A percentile compares a stretch with the other conserved stretches of the same genome.
Evolutionary conservation across 148 eudicot species (phyloP).

Genomic region (Heliamphora exappendiculata): DNA sequence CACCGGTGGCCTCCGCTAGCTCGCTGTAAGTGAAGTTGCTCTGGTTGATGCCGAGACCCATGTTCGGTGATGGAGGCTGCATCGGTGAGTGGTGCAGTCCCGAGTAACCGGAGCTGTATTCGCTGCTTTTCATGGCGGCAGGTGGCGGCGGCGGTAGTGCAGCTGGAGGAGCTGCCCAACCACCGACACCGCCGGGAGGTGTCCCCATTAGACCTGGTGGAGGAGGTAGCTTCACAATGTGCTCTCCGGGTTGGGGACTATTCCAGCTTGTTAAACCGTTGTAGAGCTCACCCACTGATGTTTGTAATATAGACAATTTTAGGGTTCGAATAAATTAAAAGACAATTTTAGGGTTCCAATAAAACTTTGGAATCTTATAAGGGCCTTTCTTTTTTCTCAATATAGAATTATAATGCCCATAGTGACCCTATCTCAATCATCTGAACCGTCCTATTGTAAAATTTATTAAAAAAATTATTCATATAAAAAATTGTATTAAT

Average conservation of each 20-base stretch:
- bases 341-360: no score
- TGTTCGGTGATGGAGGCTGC: slow-evolving; percentile 15
- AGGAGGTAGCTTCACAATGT: slow-evolving; percentile 16
- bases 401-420: no score
- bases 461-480: no score
- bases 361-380: no score
- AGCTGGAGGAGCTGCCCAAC: slow-evolving; percentile 16
- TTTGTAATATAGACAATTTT: not conserved
- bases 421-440: no score
- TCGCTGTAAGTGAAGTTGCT: slow-evolving; percentile 51
- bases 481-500: no score
- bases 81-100: not conserved
- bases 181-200: slow-evolving; percentile 4
- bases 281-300: slow-evolving; percentile 14
- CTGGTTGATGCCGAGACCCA: slow-evolving; percentile 29
- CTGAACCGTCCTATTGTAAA: no score
- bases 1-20: slow-evolving; percentile 53
- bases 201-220: no score
- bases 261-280: slow-evolving; percentile 13
- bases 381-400: no score
- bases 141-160: not conserved
- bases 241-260: slow-evolving; percentile 11
- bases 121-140: slow-evolving; percentile 8
- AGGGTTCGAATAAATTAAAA: no score
- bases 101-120: slow-evolving; percentile 19